phyloP scores from a whole-genome alignment of 768 basidiomycete genomes.

The Boletus rubroflammeus region DNA sequence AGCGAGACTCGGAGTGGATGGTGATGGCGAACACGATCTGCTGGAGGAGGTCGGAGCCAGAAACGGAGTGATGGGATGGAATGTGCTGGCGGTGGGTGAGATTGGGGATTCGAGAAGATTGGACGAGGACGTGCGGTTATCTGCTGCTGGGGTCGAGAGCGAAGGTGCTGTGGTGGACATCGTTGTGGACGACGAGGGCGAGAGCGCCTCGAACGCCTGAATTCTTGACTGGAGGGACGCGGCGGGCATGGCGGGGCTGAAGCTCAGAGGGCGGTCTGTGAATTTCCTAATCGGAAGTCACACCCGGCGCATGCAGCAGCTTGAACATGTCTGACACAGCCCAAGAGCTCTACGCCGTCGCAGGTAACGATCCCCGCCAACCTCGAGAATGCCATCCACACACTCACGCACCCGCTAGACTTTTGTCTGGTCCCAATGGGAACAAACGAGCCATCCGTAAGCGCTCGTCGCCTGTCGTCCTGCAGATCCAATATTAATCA shows the following conservation, averaged over 20 bases:
- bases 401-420: slow-evolving; percentile 41
- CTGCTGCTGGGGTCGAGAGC: slow-evolving; percentile 5
- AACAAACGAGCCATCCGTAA: slow-evolving; percentile 66
- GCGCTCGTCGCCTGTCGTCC: slow-evolving; percentile 18
- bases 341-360: slow-evolving; percentile 69
- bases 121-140: slow-evolving; percentile 3
- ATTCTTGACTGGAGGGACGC: slow-evolving; percentile 56
- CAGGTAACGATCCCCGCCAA: slow-evolving; percentile 43
- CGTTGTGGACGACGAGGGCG: slow-evolving; percentile 28
- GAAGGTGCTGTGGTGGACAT: slow-evolving; percentile 7
- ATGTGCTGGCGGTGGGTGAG: slow-evolving; percentile 42
- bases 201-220: slow-evolving; percentile 59
- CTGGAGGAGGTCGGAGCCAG: slow-evolving; percentile 24
- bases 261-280: not conserved
- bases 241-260: slow-evolving; percentile 36
- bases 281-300: not conserved
- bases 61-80: slow-evolving; percentile 41
- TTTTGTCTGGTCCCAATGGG: slow-evolving; percentile 90
- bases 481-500: not conserved
- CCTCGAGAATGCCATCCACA: not conserved
- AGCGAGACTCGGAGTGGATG: slow-evolving; percentile 37
- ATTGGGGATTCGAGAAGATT: slow-evolving; percentile 48
- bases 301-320: not conserved
- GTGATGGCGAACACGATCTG: slow-evolving; percentile 42
- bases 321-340: slow-evolving; percentile 16